These are phyloP conservation scores for Obba rivulosa DNA, from an alignment of 768 basidiomycete genomes.

Conservation along the genomic window DNA sequence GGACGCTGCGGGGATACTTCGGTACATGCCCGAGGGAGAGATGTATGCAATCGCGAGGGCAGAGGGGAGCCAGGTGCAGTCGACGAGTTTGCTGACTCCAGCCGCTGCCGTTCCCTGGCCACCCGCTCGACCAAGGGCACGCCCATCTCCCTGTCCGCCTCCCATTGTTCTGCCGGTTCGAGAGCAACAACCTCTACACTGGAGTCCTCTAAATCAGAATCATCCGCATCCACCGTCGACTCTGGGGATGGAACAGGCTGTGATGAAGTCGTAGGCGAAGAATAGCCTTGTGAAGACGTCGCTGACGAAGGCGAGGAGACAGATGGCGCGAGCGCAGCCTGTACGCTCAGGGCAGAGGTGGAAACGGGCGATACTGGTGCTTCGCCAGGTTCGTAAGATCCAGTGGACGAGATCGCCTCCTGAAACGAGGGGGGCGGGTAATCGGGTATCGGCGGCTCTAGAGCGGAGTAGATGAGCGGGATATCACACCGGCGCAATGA, in stretches of 20 bases:
- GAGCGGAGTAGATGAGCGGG: background rate
- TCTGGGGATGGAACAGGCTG: background rate
- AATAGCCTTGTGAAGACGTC: background rate
- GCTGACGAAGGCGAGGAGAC: background rate
- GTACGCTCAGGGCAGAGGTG: background rate
- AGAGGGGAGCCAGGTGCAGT: slow-evolving; percentile 1
- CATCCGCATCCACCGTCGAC: slow-evolving; percentile 16
- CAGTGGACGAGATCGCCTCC: slow-evolving; percentile 43
- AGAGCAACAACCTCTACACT: slow-evolving; percentile 49
- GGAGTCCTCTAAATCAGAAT: slow-evolving; percentile 45
- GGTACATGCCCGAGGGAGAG: background rate
- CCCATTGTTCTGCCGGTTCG: slow-evolving; percentile 37
- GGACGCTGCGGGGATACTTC: background rate
- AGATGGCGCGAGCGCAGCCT: background rate
- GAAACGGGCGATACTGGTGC: slow-evolving; percentile 8
- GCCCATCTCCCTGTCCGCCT: slow-evolving; percentile 39
- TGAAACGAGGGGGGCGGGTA: slow-evolving; percentile 75
- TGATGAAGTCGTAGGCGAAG: background rate
- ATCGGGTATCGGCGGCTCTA: slow-evolving; percentile 37
- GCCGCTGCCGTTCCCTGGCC: slow-evolving; percentile 18
- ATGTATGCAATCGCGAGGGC: background rate
- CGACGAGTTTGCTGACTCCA: slow-evolving; percentile 3
- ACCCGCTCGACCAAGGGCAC: slow-evolving; percentile 38
- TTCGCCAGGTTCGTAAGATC: slow-evolving; percentile 3
- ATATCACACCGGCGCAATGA: too few species aligned